These are phyloP conservation scores for Neurospora crassa DNA, from an alignment of 2,329 filamentous ascomycete species.

Conservation along the genomic window DNA sequence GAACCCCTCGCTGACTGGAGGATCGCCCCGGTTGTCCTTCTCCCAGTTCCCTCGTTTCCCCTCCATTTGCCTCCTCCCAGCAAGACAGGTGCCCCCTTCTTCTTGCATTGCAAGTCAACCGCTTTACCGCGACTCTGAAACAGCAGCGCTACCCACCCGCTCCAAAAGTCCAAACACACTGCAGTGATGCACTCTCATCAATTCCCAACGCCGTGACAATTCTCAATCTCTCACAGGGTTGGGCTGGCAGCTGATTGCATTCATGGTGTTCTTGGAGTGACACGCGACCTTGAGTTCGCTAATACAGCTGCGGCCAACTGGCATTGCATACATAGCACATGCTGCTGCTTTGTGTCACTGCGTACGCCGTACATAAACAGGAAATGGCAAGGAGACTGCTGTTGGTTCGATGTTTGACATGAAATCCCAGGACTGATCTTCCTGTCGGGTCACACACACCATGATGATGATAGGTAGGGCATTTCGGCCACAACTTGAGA, in stretches of 20 bases:
- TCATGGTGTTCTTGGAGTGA: neutral
- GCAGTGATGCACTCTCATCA: neutral
- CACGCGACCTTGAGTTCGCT: neutral
- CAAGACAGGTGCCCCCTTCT: neutral
- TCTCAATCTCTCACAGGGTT: neutral
- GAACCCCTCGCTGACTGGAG: neutral
- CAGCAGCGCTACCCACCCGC: neutral
- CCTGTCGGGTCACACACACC: neutral
- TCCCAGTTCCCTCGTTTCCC: neutral
- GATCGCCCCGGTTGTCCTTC: neutral
- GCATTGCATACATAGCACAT: neutral
- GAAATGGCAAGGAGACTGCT: neutral
- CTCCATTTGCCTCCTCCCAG: neutral
- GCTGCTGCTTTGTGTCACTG: neutral
- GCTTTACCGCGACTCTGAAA: neutral
- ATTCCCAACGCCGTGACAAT: neutral
- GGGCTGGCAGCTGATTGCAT: neutral
- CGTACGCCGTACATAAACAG: neutral
- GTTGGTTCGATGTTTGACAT: neutral
- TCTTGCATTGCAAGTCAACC: neutral
- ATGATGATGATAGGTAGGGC: neutral
- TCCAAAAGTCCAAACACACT: neutral
- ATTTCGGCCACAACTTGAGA: neutral
- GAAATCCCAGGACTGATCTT: neutral
- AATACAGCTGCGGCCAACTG: neutral